Evolutionary conservation across 2,329 filamentous ascomycete species (phyloP).

Genomic region (Nakataea oryzae): DNA sequence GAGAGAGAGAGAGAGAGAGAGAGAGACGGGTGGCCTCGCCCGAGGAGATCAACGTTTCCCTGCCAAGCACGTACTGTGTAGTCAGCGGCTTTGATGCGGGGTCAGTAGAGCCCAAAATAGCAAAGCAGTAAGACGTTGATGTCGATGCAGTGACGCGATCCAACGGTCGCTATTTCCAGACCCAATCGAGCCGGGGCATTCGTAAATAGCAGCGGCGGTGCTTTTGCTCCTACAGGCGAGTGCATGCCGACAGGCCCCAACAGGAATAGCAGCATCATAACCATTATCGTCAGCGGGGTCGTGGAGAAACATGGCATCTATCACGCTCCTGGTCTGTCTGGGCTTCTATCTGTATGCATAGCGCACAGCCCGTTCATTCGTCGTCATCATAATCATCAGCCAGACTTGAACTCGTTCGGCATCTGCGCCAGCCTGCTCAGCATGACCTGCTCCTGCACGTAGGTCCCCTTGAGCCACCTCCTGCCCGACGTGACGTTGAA

Average conservation of each 20-base stretch:
- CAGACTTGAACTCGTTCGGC: slow-evolving; percentile 2
- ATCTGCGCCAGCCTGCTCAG: slow-evolving; percentile 16
- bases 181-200: background rate
- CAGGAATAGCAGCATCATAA: background rate
- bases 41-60: too few relatives aligned
- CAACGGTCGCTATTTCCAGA: background rate
- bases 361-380: background rate
- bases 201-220: background rate
- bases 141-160: background rate
- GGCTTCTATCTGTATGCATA: background rate
- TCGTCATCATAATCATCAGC: background rate
- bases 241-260: too few relatives aligned
- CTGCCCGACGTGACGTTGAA: slow-evolving; percentile 61
- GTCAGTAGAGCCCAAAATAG: background rate
- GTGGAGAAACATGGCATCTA: background rate
- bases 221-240: too few relatives aligned
- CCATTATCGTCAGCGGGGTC: background rate
- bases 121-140: background rate
- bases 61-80: too few relatives aligned
- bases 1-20: too few relatives aligned
- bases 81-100: too few relatives aligned
- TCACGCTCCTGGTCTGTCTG: background rate
- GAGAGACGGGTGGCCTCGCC: too few relatives aligned
- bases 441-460: slow-evolving; percentile 51
- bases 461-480: slow-evolving; percentile 78